Evolutionary conservation across 2,329 filamentous ascomycete species (phyloP), one percentile per base, ranked within the genome.

Genomic region (Xylaria hypoxylon): DNA sequence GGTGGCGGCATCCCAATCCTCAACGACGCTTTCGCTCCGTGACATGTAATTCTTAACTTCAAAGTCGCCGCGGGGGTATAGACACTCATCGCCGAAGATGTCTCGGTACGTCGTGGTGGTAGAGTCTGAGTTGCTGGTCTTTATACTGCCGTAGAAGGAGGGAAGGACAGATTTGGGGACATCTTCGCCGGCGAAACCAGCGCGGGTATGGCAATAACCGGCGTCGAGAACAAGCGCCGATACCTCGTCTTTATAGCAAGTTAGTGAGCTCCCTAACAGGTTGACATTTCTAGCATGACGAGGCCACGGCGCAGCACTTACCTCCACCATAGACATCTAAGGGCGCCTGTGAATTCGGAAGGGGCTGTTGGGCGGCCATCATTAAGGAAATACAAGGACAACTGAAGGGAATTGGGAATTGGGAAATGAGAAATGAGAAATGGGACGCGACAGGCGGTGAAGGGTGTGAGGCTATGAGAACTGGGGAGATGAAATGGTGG

Each of bases 161-260:
- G 95, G 94, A 65, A 97, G 87, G 64, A 98, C 90, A 33, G 93
- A 94, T 83, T 98, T 98, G 73, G 96, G 96, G 0, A 94, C 91
- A 81, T 99, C 96, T 87, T 99, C 96, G 77, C 96, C 96, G 13
- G 96, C 96, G 77, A 98, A 99, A 65, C 96, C 96, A 67, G 94
- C 96, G 80, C 96, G 94, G 45, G 92, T 94, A 73, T 89, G 91
- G 77, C 92, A 93, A 82, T 94, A 97, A 68, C 96, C 96, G 2
- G 96, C 92, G 78, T 99, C 96, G 77, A 99, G 92, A 42, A 99
- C 93, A 73, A 99, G 92, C 59, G 96, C 96, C 40, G 94, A 96
- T 71, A 99, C 94, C 84, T 99, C 96, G 84, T 99, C 96, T 97
- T 7, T 6, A 22, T 7, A 26, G 59, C 11, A 26, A 24, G 53